These are phyloP conservation scores for Trapa bicornis DNA, from an alignment of 345 rosid species.

Conservation along the genomic window DNA sequence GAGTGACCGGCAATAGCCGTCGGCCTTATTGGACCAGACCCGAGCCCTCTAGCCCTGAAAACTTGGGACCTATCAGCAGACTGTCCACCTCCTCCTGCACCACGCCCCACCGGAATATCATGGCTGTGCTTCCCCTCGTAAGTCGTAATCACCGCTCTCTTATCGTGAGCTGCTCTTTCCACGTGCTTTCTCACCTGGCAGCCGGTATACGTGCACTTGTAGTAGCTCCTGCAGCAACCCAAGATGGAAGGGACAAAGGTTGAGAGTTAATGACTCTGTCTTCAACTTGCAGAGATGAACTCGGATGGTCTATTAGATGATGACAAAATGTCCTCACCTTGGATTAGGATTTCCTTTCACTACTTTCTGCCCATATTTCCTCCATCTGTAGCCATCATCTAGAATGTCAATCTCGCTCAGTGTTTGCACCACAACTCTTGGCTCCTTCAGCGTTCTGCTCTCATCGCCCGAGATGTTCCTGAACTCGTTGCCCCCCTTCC, in stretches of 20 bases:
- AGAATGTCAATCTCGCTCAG: slow-evolving; percentile 93
- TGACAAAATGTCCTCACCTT: slow-evolving; percentile 29
- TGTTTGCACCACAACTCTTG: slow-evolving; percentile 87
- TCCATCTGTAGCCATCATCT: slow-evolving; percentile 98
- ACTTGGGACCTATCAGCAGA: background rate
- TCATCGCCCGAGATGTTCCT: slow-evolving; percentile 44
- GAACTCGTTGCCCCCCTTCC: slow-evolving; percentile 63
- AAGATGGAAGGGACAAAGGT: background rate
- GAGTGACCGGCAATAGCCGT: slow-evolving; percentile 36
- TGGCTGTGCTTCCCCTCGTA: slow-evolving; percentile 97
- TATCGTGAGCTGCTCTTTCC: slow-evolving; percentile 78
- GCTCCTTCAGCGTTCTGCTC: slow-evolving; percentile 75
- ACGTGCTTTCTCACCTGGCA: slow-evolving; percentile 93
- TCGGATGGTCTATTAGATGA: too few species aligned
- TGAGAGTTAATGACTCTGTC: too few species aligned
- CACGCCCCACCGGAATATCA: slow-evolving; percentile 83
- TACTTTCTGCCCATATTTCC: slow-evolving; percentile 95
- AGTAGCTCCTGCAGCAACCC: slow-evolving; percentile 62
- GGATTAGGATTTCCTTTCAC: slow-evolving; percentile 98
- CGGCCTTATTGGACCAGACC: slow-evolving; percentile 51
- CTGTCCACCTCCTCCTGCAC: slow-evolving; percentile 36
- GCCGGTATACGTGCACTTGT: slow-evolving; percentile 72
- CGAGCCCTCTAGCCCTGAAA: too few species aligned
- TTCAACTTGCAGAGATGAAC: background rate
- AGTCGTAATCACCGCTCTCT: slow-evolving; percentile 78